Conservation (phyloP, 805 yeast species). For the Wickerhamiella lipophila region DNA sequence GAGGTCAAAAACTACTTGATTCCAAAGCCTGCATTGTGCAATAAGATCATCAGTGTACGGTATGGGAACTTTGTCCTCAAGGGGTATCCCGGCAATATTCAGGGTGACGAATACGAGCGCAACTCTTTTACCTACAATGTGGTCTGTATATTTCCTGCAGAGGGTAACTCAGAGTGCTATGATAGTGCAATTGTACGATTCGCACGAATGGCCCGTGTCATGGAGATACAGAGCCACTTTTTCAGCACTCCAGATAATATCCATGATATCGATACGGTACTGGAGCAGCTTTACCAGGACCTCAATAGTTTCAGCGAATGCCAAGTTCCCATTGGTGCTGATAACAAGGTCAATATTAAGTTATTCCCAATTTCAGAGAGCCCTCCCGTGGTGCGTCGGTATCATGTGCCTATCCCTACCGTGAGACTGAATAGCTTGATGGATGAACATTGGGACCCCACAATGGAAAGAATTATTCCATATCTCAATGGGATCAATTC, state of each 20-base stretch:
- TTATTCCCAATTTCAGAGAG: slow-evolving; percentile 80
- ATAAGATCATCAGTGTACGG: slow-evolving; percentile 62
- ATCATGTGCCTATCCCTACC: slow-evolving; percentile 85
- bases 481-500: slow-evolving; percentile 82
- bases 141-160: slow-evolving; percentile 78
- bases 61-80: slow-evolving; percentile 57
- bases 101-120: slow-evolving; percentile 64
- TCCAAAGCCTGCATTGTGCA: slow-evolving; percentile 86
- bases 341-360: slow-evolving; percentile 85
- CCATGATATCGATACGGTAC: slow-evolving; percentile 52
- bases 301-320: slow-evolving; percentile 92
- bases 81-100: slow-evolving; percentile 81
- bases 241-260: slow-evolving; percentile 43
- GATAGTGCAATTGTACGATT: slow-evolving; percentile 73
- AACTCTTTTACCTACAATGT: slow-evolving; percentile 89
- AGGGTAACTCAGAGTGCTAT: slow-evolving; percentile 70
- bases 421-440: slow-evolving; percentile 59
- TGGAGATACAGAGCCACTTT: slow-evolving; percentile 78
- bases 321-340: slow-evolving; percentile 78
- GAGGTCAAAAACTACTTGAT: slow-evolving; percentile 79
- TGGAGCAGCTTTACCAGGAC: slow-evolving; percentile 88
- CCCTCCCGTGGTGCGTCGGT: slow-evolving; percentile 61
- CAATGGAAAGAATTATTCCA: slow-evolving; percentile 79
- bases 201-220: slow-evolving; percentile 76
- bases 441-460: slow-evolving; percentile 95